A percentile compares a stretch with the other conserved stretches of the same genome.
phyloP scores from a whole-genome alignment of 1,139 yeast genomes.

The Yamadazyma sp. region DNA sequence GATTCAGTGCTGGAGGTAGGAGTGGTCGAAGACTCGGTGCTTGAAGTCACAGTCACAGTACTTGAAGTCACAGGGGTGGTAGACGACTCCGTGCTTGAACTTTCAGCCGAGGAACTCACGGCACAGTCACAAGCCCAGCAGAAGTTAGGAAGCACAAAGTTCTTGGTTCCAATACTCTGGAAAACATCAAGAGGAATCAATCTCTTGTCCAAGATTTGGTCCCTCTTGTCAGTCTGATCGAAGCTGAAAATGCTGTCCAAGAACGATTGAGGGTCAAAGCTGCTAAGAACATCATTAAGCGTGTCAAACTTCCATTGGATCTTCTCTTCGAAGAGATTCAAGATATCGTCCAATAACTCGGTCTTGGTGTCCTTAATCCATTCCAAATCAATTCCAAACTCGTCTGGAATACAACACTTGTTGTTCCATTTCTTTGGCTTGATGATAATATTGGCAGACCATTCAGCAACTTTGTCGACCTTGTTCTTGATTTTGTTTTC shows the following conservation, averaged over 20 bases:
- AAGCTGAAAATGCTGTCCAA: slow-evolving; percentile 8
- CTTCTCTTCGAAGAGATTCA: slow-evolving; percentile 18
- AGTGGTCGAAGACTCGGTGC: neutral
- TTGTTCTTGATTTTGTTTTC: slow-evolving; percentile 6
- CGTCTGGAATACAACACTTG: slow-evolving; percentile 26
- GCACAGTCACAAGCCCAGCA: slow-evolving; percentile 28
- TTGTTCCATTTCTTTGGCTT: slow-evolving; percentile 17
- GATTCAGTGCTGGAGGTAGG: neutral
- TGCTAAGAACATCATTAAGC: slow-evolving; percentile 5
- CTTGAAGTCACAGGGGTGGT: slow-evolving; percentile 1
- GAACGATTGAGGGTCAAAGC: slow-evolving; percentile 17
- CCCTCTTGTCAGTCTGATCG: neutral
- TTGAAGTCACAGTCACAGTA: slow-evolving; percentile 1
- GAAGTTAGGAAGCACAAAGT: slow-evolving; percentile 16
- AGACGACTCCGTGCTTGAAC: neutral
- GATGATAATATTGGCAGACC: slow-evolving; percentile 22
- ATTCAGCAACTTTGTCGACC: slow-evolving; percentile 17
- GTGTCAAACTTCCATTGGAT: slow-evolving; percentile 17
- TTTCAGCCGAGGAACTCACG: slow-evolving; percentile 4
- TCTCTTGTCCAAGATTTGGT: slow-evolving; percentile 14
- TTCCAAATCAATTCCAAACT: slow-evolving; percentile 23
- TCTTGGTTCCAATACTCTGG: slow-evolving; percentile 16
- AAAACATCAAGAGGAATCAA: slow-evolving; percentile 9
- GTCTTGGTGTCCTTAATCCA: slow-evolving; percentile 15
- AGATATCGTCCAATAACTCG: slow-evolving; percentile 15